Evolutionary conservation across 2,329 filamentous ascomycete genomes (phyloP), one percentile per base, ranked within the genome.

Genomic region (Pseudogymnoascus sp.): DNA sequence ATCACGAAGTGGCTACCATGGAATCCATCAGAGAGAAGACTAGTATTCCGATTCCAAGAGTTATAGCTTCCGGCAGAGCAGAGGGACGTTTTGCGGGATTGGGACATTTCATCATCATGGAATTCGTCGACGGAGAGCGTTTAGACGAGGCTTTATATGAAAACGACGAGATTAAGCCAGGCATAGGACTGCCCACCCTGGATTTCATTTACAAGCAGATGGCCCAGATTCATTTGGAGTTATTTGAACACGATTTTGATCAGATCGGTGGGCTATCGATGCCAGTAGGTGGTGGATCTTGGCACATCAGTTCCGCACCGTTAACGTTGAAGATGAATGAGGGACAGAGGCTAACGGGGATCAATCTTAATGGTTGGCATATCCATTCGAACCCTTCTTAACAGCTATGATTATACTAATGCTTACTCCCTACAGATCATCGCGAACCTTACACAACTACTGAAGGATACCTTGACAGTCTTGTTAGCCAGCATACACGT

Each of bases 281-380:
- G 39, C 8, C 39, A 21, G 10, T 8, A 42, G 39, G 7, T 18
- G 16, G n/a, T 11, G 16, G 39, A 21, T 42, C 39, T 42, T 42
- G 39, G 39, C 39, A 21, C 10, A 21, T 21, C 10, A 11, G 16
- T 3, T 21, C 16, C 16, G 61, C 29, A 8, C 61, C 61, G 12
- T 51, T 51, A n/a, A 57, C 61, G 4, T 23, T 45, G 57, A 64
- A 64, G 63, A 67, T 66, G 66, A 68, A 69, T 62, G 63, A 60
- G n/a, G 64, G 65, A 21, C 8, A 42, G 16, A 42, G 39, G 7
- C n/a, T 42, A 21, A 42, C 39, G 10, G 39, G 39, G 16, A 1
- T 42, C 16, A 4, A 11, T 18, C 39, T 42, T 12, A 8, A 42
- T 21, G 39, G 39, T 42, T 42, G 3, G 39, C 0, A 11, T 42